phyloP scores from a whole-genome alignment of 1,139 yeast species.

The Suhomyces anneliseae region DNA sequence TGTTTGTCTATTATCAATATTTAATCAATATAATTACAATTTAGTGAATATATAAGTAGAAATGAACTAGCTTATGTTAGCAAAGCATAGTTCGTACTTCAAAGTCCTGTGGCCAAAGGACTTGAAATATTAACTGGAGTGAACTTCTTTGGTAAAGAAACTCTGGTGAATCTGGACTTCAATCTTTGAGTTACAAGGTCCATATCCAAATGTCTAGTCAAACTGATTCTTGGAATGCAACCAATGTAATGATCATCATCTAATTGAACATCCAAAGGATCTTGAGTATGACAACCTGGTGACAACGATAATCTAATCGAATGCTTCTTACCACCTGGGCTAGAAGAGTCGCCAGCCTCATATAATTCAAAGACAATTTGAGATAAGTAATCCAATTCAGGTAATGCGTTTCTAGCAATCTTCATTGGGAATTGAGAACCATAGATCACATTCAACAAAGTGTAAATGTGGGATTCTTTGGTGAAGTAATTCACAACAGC shows the following conservation, averaged over 20 bases:
- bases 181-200: slow-evolving; percentile 84
- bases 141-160: slow-evolving; percentile 85
- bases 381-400: slow-evolving; percentile 93
- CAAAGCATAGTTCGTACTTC: slow-evolving; percentile 1
- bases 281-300: slow-evolving; percentile 98
- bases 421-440: slow-evolving; percentile 95
- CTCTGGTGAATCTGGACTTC: slow-evolving; percentile 80
- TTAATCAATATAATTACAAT: background rate
- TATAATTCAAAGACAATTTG: slow-evolving; percentile 93
- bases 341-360: slow-evolving; percentile 67
- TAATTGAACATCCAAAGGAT: slow-evolving; percentile 92
- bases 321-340: slow-evolving; percentile 70
- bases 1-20: too few species aligned
- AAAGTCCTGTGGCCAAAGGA: slow-evolving; percentile 42
- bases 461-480: slow-evolving; percentile 95
- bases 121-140: slow-evolving; percentile 87
- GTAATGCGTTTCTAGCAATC: slow-evolving; percentile 90
- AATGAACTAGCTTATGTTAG: background rate
- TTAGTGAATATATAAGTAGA: background rate
- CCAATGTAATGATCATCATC: slow-evolving; percentile 97
- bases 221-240: slow-evolving; percentile 84
- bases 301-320: slow-evolving; percentile 85
- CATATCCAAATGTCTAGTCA: slow-evolving; percentile 92
- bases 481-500: slow-evolving; percentile 91
- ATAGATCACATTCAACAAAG: slow-evolving; percentile 83